Percentiles rank a stretch among this genome's conserved stretches.
These are phyloP conservation scores for Metrosideros polymorpha DNA, from an alignment of 441 rosid species.

Conservation along the genomic window DNA sequence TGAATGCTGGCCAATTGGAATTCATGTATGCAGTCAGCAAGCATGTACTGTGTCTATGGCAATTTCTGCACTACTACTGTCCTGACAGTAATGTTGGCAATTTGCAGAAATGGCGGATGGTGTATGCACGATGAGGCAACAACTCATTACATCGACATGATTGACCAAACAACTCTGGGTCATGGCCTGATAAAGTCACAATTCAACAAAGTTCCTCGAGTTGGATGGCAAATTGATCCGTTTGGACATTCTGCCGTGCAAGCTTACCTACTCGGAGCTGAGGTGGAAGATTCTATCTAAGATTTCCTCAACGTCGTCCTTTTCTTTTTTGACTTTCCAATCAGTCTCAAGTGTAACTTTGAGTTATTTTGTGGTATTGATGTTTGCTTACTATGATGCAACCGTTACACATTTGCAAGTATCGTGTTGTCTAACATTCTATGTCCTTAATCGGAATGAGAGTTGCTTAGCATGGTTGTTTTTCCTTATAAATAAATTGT, in stretches of 20 bases:
- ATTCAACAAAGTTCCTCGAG: constrained; percentile 63
- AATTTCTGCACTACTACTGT: not conserved
- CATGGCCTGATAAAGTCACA: constrained; percentile 49
- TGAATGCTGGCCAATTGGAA: constrained; percentile 56
- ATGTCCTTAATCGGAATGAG: not conserved
- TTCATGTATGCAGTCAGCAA: constrained; percentile 47
- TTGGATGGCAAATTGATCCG: constrained; percentile 93
- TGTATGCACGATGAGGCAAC: constrained; percentile 93
- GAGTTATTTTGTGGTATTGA: too few species aligned
- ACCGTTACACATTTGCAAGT: too few species aligned
- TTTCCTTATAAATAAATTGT: not conserved
- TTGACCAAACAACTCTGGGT: constrained; percentile 81
- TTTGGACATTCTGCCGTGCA: constrained; percentile 92
- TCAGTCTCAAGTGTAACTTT: too few species aligned
- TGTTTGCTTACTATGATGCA: too few species aligned
- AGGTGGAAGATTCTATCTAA: constrained; percentile 26
- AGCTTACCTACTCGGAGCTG: constrained; percentile 73
- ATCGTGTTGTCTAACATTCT: too few species aligned
- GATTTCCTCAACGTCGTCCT: not conserved
- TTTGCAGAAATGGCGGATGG: constrained; percentile 85
- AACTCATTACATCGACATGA: constrained; percentile 78
- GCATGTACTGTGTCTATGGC: not conserved
- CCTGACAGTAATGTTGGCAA: not conserved
- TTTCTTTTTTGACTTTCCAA: not conserved
- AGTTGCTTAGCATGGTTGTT: not conserved